A percentile compares a stretch with the other conserved stretches of the same genome.
These are phyloP conservation scores for Pythium aquatile DNA, from an alignment of 352 stramenopile species.

Conservation along the genomic window DNA sequence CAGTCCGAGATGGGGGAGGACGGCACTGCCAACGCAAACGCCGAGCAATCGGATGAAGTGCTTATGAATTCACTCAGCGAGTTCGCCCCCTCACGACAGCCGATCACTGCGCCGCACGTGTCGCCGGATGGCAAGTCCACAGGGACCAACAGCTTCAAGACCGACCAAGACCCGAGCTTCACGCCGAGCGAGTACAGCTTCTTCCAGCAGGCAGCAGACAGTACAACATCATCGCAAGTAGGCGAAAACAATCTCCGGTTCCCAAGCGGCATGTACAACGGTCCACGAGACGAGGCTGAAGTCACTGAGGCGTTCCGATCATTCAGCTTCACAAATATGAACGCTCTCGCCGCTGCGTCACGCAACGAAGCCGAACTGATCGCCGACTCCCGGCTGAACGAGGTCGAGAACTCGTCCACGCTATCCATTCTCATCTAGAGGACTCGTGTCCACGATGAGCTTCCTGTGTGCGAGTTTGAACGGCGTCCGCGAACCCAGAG, in stretches of 20 bases:
- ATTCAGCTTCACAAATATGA: slow-evolving; percentile 89
- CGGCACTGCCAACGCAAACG: neutral
- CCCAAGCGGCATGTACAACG: slow-evolving; percentile 69
- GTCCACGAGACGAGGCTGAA: slow-evolving; percentile 30
- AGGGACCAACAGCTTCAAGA: slow-evolving; percentile 20
- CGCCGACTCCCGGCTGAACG: slow-evolving; percentile 40
- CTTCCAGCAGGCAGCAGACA: neutral
- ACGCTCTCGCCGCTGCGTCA: slow-evolving; percentile 70
- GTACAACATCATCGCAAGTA: neutral
- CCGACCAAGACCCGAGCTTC: slow-evolving; percentile 22
- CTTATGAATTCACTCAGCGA: slow-evolving; percentile 25
- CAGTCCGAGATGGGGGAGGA: slow-evolving; percentile 30
- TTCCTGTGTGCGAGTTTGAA: neutral
- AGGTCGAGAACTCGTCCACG: slow-evolving; percentile 40
- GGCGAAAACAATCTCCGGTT: slow-evolving; percentile 45
- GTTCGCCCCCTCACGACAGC: neutral
- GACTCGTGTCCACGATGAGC: neutral
- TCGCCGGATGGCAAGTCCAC: slow-evolving; percentile 6
- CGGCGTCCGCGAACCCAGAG: neutral
- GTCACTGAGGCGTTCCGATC: slow-evolving; percentile 63
- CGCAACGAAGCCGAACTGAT: slow-evolving; percentile 71
- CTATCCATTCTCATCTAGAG: slow-evolving; percentile 70
- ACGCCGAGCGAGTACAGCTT: slow-evolving; percentile 9
- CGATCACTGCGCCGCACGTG: neutral
- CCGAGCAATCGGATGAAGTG: slow-evolving; percentile 13